Evolutionary conservation across 1,139 yeast genomes (phyloP).

Genomic region (Yamadazyma kanchanaburiensis): DNA sequence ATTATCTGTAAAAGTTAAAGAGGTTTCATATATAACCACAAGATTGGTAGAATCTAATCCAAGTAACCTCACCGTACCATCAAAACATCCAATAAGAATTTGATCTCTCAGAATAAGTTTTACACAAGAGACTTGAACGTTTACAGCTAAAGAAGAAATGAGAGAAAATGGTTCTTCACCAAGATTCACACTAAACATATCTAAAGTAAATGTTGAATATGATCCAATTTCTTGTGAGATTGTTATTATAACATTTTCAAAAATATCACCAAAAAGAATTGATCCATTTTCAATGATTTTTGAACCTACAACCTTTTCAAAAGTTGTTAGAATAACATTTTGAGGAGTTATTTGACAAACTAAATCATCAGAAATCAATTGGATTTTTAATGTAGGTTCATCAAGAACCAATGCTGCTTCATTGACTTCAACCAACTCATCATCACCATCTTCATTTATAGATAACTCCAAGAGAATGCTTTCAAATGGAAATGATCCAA

Average conservation of each 20-base stretch:
- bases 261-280: slow-evolving; percentile 15
- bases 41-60: too few relatives aligned
- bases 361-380: slow-evolving; percentile 5
- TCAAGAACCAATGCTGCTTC: slow-evolving; percentile 13
- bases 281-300: slow-evolving; percentile 8
- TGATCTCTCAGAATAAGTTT: slow-evolving; percentile 8
- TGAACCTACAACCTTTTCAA: slow-evolving; percentile 9
- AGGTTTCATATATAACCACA: too few relatives aligned
- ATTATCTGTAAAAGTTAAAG: background rate
- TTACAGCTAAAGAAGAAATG: slow-evolving; percentile 4
- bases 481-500: slow-evolving; percentile 37
- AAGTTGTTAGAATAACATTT: slow-evolving; percentile 21
- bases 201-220: background rate
- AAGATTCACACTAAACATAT: slow-evolving; percentile 1
- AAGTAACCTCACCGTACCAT: slow-evolving; percentile 17
- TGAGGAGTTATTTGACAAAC: slow-evolving; percentile 26
- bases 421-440: slow-evolving; percentile 25
- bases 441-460: slow-evolving; percentile 9
- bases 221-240: slow-evolving; percentile 12
- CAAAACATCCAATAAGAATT: slow-evolving; percentile 14
- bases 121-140: slow-evolving; percentile 18
- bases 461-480: slow-evolving; percentile 34
- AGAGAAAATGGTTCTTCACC: slow-evolving; percentile 2
- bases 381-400: slow-evolving; percentile 7
- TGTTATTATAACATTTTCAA: slow-evolving; percentile 11